Evolutionary conservation across 306 rosid genomes (phyloP), one percentile per base, ranked within the genome.

Genomic region (Fagus sylvatica): DNA sequence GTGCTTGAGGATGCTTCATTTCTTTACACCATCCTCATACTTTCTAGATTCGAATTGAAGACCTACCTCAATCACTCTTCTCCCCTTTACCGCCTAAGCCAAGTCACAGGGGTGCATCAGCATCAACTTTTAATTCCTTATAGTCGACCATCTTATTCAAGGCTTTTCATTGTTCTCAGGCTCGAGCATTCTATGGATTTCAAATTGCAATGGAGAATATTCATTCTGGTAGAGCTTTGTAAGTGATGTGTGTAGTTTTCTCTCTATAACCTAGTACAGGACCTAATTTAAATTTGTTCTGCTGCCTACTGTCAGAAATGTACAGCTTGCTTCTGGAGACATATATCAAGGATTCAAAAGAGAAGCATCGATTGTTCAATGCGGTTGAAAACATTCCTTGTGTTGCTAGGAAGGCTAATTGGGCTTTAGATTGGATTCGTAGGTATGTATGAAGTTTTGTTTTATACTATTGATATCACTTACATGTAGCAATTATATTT

Each of bases 191-290:
- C 79, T 93, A 91, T 74, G 96, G 97, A 74, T 91, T 93, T 87
- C 98, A 93, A 79, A 90, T 93, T 77, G 98, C 97, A 67, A 91
- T 91, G 88, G 98, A 93, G 88, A 93, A 93, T 86, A 85, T 93
- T 79, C 98, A 93, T 82, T 93, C 97, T 49, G 98, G 97, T 93
- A 89, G 68, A 77, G 78, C 73, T 76, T 72, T 40, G 56, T 72
- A 42, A 39, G 76, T 40, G 73, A 43, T 62, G 43, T 40, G 65
- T 71, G 46, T 42, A 73, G 49, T 59, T 62, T 28, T 70, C 72
- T 61, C 77, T 73, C 80, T 51, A 60, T 76, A 56, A 65, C 72
- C 13, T 71, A 36, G 53, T 75, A 36, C 49, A 37, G 39, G 62
- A 34, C 81, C 85, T 87, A 77, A 76, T 64, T 37, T 28, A 73